Evolutionary conservation across 2,329 filamentous ascomycete species (phyloP).

Genomic region (Botryotinia convoluta): DNA sequence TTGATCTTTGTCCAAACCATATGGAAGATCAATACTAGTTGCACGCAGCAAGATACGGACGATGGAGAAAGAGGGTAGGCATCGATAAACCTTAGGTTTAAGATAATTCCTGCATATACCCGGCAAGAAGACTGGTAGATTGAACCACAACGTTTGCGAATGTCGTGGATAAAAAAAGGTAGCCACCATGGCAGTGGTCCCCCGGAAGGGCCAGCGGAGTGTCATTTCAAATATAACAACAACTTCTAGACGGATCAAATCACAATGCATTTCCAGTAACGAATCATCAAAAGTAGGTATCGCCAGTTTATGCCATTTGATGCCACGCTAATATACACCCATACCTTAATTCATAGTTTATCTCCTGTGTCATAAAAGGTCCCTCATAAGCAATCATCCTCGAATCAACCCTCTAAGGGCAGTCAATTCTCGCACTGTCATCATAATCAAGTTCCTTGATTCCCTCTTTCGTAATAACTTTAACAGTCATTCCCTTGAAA

Average conservation of each 20-base stretch:
- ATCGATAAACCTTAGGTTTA: neutral
- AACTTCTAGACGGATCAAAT: neutral
- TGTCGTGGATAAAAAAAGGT: neutral
- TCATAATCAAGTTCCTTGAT: constrained; percentile 82
- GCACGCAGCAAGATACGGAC: neutral
- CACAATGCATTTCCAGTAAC: neutral
- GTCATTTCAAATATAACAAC: neutral
- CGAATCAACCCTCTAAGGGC: constrained; percentile 27
- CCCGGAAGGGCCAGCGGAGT: neutral
- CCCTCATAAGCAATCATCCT: neutral
- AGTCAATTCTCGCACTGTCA: constrained; percentile 50
- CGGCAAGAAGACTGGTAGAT: neutral
- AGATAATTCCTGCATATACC: neutral
- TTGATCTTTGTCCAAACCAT: neutral
- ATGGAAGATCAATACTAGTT: neutral
- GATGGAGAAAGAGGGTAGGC: neutral
- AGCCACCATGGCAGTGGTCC: neutral
- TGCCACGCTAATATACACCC: constrained; percentile 37
- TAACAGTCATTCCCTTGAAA: constrained; percentile 95
- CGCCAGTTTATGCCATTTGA: constrained; percentile 25
- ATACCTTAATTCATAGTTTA: constrained; percentile 21
- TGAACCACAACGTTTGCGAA: neutral
- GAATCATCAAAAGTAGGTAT: constrained; percentile 9
- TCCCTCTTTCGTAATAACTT: constrained; percentile 93
- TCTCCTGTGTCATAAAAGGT: constrained; percentile 18